A percentile compares a stretch with the other conserved stretches of the same genome.
Conservation (phyloP, 2,329 filamentous ascomycete genomes). For the Chaetomium olivaceum region DNA sequence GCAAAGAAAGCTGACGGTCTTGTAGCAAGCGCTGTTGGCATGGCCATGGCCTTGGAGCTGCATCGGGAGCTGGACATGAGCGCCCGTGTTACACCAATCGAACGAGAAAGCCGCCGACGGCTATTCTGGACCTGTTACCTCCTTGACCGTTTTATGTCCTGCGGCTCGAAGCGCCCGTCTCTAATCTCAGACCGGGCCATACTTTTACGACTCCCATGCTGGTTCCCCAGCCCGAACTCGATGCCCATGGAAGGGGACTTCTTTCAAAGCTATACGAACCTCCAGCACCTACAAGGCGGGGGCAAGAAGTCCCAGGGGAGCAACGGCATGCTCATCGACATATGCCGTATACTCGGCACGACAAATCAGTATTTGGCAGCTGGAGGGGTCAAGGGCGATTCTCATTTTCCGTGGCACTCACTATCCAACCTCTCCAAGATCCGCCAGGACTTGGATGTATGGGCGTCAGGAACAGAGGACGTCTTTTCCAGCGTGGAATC, state of each 20-base stretch:
- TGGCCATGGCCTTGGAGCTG: constrained; percentile 79
- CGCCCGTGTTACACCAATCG: constrained; percentile 62
- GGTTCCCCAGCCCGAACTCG: constrained; percentile 62
- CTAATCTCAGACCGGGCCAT: constrained; percentile 77
- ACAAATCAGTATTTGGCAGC: constrained; percentile 83
- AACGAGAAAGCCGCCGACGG: constrained; percentile 75
- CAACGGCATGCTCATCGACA: constrained; percentile 80
- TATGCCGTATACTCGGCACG: constrained; percentile 76
- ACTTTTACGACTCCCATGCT: constrained; percentile 72
- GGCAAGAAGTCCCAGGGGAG: constrained; percentile 73
- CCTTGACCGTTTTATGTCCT: constrained; percentile 79
- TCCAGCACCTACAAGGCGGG: constrained; percentile 69
- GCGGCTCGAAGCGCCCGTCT: constrained; percentile 80
- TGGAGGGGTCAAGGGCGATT: constrained; percentile 84
- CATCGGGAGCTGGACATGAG: constrained; percentile 72
- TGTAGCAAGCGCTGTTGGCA: constrained; percentile 72
- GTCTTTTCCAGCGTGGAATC: constrained; percentile 74
- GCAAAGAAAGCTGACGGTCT: constrained; percentile 43
- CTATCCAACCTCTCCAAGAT: constrained; percentile 85
- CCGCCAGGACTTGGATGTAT: constrained; percentile 78
- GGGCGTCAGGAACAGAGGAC: constrained; percentile 79
- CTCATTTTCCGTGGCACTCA: constrained; percentile 88
- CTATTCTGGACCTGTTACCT: constrained; percentile 89
- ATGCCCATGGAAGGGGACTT: constrained; percentile 73
- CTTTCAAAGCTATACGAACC: constrained; percentile 76